A percentile compares a stretch with the other conserved stretches of the same genome.
These are phyloP conservation scores for Boletus sensibilis DNA, from an alignment of 768 basidiomycete species.

Conservation along the genomic window DNA sequence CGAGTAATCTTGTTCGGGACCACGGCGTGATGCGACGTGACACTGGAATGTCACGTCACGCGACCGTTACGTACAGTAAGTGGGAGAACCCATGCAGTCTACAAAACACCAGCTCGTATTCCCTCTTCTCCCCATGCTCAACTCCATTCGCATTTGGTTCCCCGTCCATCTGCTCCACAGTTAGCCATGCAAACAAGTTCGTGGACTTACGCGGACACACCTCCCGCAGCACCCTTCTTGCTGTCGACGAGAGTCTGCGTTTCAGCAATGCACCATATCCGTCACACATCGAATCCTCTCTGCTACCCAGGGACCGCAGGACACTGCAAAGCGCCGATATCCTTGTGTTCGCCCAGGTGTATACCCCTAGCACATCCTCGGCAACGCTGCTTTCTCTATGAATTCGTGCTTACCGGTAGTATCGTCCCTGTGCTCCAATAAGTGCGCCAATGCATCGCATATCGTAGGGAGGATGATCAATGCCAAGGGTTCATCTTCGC, in stretches of 20 bases:
- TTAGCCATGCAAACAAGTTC: not conserved
- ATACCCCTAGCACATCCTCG: conserved; percentile 10
- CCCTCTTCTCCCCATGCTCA: not conserved
- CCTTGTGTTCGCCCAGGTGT: conserved; percentile 40
- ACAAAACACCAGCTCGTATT: conserved; percentile 24
- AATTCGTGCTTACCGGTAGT: conserved; percentile 26
- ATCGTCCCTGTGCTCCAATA: conserved; percentile 33
- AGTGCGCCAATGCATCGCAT: conserved; percentile 45
- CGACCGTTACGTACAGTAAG: conserved; percentile 18
- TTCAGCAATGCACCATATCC: conserved; percentile 33
- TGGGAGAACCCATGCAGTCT: conserved; percentile 12
- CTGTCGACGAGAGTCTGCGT: conserved; percentile 29
- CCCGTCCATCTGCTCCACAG: conserved; percentile 1
- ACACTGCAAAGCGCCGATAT: conserved; percentile 43
- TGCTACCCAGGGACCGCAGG: conserved; percentile 34
- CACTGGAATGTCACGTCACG: conserved; percentile 25
- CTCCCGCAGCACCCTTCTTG: conserved; percentile 29
- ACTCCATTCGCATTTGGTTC: not conserved
- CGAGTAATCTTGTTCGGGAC: conserved; percentile 18
- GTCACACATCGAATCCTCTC: conserved; percentile 8
- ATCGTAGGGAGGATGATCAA: conserved; percentile 49
- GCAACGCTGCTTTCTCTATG: not conserved
- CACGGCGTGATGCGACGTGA: conserved; percentile 12
- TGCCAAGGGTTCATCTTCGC: conserved; percentile 50
- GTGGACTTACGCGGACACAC: conserved; percentile 14